These are phyloP conservation scores for Melocanna baccifera DNA, from an alignment of 176 grass and related monocot species.

Conservation along the genomic window DNA sequence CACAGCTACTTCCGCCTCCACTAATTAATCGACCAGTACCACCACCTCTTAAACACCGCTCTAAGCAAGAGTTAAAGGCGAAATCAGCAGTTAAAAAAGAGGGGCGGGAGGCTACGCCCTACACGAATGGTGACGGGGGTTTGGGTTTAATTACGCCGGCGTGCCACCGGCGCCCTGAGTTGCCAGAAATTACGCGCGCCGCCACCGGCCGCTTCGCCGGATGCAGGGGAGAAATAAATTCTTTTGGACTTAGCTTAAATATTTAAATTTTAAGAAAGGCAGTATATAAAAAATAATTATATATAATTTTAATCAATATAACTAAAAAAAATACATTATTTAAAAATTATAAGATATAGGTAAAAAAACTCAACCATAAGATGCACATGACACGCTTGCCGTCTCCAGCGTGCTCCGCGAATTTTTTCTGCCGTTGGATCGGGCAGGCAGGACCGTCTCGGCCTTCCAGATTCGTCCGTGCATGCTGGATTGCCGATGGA, in stretches of 20 bases:
- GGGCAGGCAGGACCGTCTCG: background rate
- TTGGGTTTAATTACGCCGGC: background rate
- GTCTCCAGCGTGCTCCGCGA: background rate
- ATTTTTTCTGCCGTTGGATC: slow-evolving; percentile 16
- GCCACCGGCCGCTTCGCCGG: slow-evolving; percentile 27
- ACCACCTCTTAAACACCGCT: background rate
- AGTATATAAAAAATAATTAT: no score
- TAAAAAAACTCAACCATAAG: no score
- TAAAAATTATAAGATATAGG: no score
- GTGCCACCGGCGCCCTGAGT: background rate
- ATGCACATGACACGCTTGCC: slow-evolving; percentile 35
- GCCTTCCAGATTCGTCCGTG: slow-evolving; percentile 8
- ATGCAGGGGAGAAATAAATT: slow-evolving; percentile 11
- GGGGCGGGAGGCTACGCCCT: background rate
- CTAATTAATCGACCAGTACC: background rate
- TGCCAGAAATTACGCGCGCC: slow-evolving; percentile 1
- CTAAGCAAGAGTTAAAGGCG: background rate
- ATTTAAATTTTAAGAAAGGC: no score
- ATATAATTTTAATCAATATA: no score
- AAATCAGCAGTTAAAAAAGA: background rate
- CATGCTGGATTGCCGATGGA: background rate
- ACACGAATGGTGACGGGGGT: background rate
- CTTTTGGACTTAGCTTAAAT: no score
- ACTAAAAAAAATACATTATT: no score
- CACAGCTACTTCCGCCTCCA: background rate